Base-by-base conservation (phyloP, 805 yeast genomes). In the Saturnispora gosingensis region DNA sequence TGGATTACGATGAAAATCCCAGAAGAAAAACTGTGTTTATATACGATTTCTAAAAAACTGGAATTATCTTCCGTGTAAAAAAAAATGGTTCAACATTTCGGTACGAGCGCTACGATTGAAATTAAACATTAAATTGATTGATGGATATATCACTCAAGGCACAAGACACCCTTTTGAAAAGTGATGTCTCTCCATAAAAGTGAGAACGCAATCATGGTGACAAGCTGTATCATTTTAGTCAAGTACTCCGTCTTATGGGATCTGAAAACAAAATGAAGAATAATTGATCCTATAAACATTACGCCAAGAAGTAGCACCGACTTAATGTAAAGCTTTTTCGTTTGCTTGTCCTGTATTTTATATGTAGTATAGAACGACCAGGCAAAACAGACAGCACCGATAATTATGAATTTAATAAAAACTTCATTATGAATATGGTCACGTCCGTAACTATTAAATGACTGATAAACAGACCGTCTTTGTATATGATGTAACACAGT, bases 161-260 rank as follows among this genome's bases (percentile, higher is more conserved):
- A 30, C 34, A 30, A 13, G 10, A 30, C 34, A 15, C 46, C 36
- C 28, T 16, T 43, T 43, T 27, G 25, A 28, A 20, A 22, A 10
- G 24, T 24, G 20, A 34, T 25, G 32, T 43, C 22, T 15, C 55
- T 61, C 71, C 70, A 66, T 5, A 66, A 32, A 13, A 53, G 46
- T 3, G 63, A 56, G 13, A 30, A 30, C 11, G 11, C 34, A 30
- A 30, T 30, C 34, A 30, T 30, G 13, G 34, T 30, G 34, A 3
- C 34, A 30, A 30, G 3, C 4, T 30, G 34, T 30, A 30, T 30
- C 34, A 30, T 5, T 67, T 43, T 5, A 18, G 7, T 25, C 32
- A 16, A 3, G 45, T 15, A 20, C 30, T 16, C 20, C 20, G 15
- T 20, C 22, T 38, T 18, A 18, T 38, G 8, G 7, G 42, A 38